A percentile compares a stretch with the other conserved stretches of the same genome.
Evolutionary conservation across 495 filamentous ascomycete genomes (phyloP).

Genomic region (Astrothelium macrocarpum): DNA sequence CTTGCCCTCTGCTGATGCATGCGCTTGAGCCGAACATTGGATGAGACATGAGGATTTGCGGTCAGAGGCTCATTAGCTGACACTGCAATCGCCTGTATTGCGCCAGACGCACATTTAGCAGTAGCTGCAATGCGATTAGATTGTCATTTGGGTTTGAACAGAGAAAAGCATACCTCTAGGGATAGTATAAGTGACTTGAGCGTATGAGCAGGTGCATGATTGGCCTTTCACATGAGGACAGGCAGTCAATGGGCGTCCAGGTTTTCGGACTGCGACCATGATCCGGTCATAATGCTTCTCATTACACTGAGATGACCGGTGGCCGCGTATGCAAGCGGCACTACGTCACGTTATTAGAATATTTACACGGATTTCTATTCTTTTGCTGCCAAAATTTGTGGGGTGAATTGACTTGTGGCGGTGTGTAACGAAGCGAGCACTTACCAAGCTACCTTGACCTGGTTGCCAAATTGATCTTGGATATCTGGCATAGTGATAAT

Average conservation of each 20-base stretch:
- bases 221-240: constrained; percentile 7
- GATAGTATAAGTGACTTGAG: constrained; percentile 5
- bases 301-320: constrained; percentile 9
- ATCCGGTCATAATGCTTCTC: constrained; percentile 9
- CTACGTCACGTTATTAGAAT: background rate
- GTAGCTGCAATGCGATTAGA: background rate
- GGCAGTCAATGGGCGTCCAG: constrained; percentile 7
- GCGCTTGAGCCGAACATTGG: background rate
- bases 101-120: background rate
- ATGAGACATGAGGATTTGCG: background rate
- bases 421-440: background rate
- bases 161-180: constrained; percentile 1
- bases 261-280: constrained; percentile 8
- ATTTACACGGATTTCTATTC: background rate
- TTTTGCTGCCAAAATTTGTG: background rate
- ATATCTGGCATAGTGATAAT: background rate
- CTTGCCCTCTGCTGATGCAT: background rate
- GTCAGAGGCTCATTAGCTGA: background rate
- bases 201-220: background rate
- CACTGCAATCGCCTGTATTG: constrained; percentile 1
- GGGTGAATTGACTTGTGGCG: background rate
- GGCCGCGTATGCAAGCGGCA: constrained; percentile 8
- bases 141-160: too few relatives aligned
- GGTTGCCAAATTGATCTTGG: constrained; percentile 6
- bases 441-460: constrained; percentile 4